Evolutionary conservation across 108 stramenopile species (phyloP).

Genomic region (Skeletonema costatum): DNA sequence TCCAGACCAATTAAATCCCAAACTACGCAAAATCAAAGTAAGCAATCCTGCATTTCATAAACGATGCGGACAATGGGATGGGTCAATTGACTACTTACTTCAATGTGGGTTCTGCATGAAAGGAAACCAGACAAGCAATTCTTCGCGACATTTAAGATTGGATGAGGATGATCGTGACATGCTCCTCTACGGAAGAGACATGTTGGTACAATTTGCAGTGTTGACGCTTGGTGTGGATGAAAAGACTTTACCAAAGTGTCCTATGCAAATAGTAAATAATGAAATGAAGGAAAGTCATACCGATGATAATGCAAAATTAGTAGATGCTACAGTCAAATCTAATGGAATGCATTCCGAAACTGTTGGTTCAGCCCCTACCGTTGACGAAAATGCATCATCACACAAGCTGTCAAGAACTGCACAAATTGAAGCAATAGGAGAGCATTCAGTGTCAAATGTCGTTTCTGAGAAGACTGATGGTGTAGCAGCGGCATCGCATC

Average conservation of each 20-base stretch:
- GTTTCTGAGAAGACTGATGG: not conserved
- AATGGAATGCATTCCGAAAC: not conserved
- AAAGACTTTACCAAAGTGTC: not conserved
- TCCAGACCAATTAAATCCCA: conserved; percentile 20
- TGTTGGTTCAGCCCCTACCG: not conserved
- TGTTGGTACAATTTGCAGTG: conserved; percentile 32
- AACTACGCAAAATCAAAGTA: conserved; percentile 49
- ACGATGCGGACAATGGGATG: conserved; percentile 38
- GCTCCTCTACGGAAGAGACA: conserved; percentile 13
- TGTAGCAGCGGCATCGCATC: not conserved
- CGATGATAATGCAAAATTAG: not conserved
- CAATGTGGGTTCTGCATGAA: conserved; percentile 42
- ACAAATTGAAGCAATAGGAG: not conserved
- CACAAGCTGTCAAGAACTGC: not conserved
- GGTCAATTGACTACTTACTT: conserved; percentile 41
- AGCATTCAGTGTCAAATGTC: not conserved
- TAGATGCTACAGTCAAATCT: not conserved
- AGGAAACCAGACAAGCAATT: not conserved
- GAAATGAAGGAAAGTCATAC: not conserved
- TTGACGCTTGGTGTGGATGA: conserved; percentile 8
- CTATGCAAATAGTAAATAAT: not conserved
- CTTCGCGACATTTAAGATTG: conserved; percentile 4
- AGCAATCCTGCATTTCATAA: conserved; percentile 36
- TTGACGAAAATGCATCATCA: not conserved
- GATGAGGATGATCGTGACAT: conserved; percentile 20